These are phyloP conservation scores for Cyberlindnera galapagoensis DNA, from an alignment of 805 yeast genomes.

Conservation along the genomic window DNA sequence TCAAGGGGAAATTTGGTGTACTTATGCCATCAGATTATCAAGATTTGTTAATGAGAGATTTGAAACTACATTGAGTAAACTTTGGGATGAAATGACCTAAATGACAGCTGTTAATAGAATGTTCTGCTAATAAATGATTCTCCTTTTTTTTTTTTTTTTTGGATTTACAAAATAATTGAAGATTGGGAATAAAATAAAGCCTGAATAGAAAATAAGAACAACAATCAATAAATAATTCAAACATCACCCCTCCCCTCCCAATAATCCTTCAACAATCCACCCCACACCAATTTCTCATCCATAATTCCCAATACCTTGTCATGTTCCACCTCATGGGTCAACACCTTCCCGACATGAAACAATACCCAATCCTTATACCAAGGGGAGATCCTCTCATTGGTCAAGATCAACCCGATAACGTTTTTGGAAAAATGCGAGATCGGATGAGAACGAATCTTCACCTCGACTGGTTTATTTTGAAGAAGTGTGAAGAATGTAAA, in stretches of 20 bases:
- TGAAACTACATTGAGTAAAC: slow-evolving; percentile 17
- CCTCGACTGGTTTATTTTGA: slow-evolving; percentile 10
- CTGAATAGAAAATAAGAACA: too few relatives aligned
- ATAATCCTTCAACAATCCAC: slow-evolving; percentile 19
- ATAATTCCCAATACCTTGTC: slow-evolving; percentile 20
- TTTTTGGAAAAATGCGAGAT: slow-evolving; percentile 19
- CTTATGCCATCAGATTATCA: slow-evolving; percentile 23
- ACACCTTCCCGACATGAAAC: slow-evolving; percentile 17
- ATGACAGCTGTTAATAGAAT: slow-evolving; percentile 8
- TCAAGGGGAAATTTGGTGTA: slow-evolving; percentile 25
- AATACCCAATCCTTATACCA: slow-evolving; percentile 14
- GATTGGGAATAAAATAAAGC: too few relatives aligned
- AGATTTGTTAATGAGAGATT: slow-evolving; percentile 23
- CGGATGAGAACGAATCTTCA: slow-evolving; percentile 11
- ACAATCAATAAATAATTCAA: slow-evolving; percentile 4
- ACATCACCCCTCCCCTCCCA: slow-evolving; percentile 22
- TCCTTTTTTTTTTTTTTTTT: too few relatives aligned
- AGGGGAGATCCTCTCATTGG: slow-evolving; percentile 7
- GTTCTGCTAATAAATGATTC: too few relatives aligned
- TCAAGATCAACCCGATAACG: slow-evolving; percentile 10
- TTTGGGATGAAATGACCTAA: slow-evolving; percentile 28
- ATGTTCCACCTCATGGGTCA: slow-evolving; percentile 23
- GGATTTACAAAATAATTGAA: too few relatives aligned
- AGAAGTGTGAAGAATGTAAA: slow-evolving; percentile 9
- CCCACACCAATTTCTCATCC: slow-evolving; percentile 17